These are phyloP conservation scores for Cyberlindnera galapagoensis DNA, from an alignment of 805 yeast genomes.

Conservation along the genomic window DNA sequence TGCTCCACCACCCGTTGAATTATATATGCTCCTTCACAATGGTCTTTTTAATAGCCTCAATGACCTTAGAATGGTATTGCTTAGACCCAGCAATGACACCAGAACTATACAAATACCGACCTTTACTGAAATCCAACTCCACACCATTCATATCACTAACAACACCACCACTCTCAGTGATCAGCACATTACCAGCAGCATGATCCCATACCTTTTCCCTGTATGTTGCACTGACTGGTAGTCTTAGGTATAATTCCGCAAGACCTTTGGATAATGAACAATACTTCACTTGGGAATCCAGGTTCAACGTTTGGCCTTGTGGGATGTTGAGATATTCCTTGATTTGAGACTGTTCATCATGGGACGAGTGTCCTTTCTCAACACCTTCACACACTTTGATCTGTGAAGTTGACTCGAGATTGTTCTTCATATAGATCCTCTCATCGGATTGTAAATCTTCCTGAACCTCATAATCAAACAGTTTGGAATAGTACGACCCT, in stretches of 20 bases:
- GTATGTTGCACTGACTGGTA: conserved; percentile 72
- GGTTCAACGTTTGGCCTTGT: conserved; percentile 54
- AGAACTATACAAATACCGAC: conserved; percentile 71
- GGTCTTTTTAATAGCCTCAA: conserved; percentile 22
- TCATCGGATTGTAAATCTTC: conserved; percentile 28
- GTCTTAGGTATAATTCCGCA: conserved; percentile 85
- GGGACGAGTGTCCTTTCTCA: conserved; percentile 92
- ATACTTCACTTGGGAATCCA: conserved; percentile 96
- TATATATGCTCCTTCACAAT: too few relatives aligned
- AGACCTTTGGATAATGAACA: conserved; percentile 86
- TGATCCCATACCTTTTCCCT: conserved; percentile 98
- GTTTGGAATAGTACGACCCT: conserved; percentile 50
- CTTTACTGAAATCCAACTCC: conserved; percentile 74
- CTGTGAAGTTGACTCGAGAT: conserved; percentile 35
- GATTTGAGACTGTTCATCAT: conserved; percentile 73
- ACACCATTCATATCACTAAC: conserved; percentile 82
- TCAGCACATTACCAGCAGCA: conserved; percentile 88
- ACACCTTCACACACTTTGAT: conserved; percentile 87
- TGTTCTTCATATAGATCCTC: conserved; percentile 47
- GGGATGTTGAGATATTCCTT: conserved; percentile 59
- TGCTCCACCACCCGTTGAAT: too few relatives aligned
- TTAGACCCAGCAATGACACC: conserved; percentile 84
- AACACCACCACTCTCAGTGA: conserved; percentile 85
- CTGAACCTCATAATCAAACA: conserved; percentile 29
- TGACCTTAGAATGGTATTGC: conserved; percentile 26